Conservation (phyloP, 352 stramenopile species). For the Saprolegnia parasitica region DNA sequence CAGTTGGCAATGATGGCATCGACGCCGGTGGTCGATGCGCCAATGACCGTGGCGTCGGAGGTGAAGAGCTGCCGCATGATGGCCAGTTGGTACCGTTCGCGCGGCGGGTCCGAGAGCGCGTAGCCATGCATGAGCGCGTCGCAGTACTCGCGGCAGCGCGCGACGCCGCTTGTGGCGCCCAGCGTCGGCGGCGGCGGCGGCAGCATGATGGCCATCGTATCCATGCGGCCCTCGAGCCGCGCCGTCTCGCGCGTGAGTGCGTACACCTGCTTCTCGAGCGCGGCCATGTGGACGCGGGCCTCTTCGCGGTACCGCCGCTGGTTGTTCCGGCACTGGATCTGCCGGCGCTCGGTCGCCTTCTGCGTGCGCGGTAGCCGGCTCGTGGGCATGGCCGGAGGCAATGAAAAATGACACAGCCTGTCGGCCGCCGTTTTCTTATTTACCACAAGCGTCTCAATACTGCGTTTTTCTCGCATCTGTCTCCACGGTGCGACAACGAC, state of each 20-base stretch:
- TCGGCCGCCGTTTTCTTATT: not conserved
- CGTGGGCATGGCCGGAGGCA: not conserved
- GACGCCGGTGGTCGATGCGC: not conserved
- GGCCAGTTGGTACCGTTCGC: not conserved
- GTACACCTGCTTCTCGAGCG: not conserved
- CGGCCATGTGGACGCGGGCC: not conserved
- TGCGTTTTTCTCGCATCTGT: not conserved
- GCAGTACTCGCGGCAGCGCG: not conserved
- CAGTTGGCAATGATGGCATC: not conserved
- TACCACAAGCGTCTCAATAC: not conserved
- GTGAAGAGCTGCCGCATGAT: not conserved
- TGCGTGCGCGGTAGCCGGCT: not conserved
- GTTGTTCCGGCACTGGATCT: not conserved
- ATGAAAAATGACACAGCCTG: not conserved
- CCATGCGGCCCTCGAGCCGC: slow-evolving; percentile 6
- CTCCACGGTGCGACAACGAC: too few species aligned
- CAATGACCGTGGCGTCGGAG: not conserved
- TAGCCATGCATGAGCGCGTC: not conserved
- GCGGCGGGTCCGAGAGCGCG: not conserved
- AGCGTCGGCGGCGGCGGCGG: not conserved
- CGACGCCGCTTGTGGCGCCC: not conserved
- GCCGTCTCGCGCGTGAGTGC: slow-evolving; percentile 10
- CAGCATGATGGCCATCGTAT: not conserved
- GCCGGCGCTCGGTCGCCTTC: not conserved
- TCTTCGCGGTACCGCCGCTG: not conserved